Conservation (phyloP, 305 asterid genomes). For the Fraxinus greggii region DNA sequence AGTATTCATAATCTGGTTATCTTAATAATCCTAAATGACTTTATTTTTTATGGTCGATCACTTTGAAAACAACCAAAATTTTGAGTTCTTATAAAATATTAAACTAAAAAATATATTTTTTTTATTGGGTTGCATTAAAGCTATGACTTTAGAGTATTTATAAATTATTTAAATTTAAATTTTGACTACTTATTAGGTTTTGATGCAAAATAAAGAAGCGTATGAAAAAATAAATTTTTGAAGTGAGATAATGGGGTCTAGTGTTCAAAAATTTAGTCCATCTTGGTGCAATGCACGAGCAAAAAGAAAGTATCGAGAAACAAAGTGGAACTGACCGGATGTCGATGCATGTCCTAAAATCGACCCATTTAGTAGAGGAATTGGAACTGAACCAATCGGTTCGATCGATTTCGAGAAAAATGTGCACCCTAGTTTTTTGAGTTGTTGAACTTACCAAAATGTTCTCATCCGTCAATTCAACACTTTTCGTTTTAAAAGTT, state of each 20-base stretch:
- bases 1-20: too few relatives aligned
- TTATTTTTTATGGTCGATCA: neutral
- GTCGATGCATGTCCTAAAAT: neutral
- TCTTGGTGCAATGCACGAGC: neutral
- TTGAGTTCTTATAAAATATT: neutral
- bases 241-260: neutral
- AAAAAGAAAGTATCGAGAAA: neutral
- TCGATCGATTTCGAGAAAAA: neutral
- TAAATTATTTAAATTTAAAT: too few relatives aligned
- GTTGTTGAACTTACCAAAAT: neutral
- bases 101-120: too few relatives aligned
- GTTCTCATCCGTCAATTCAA: neutral
- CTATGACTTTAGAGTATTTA: too few relatives aligned
- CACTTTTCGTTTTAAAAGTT: neutral
- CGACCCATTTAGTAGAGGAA: neutral
- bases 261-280: neutral
- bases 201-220: neutral
- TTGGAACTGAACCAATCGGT: neutral
- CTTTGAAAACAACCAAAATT: neutral
- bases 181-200: neutral
- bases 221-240: too few relatives aligned
- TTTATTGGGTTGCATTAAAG: too few relatives aligned
- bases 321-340: neutral
- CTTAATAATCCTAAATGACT: too few relatives aligned
- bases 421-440: neutral